Conservation (phyloP, 1,139 yeast species). For the Pichia sp. region DNA sequence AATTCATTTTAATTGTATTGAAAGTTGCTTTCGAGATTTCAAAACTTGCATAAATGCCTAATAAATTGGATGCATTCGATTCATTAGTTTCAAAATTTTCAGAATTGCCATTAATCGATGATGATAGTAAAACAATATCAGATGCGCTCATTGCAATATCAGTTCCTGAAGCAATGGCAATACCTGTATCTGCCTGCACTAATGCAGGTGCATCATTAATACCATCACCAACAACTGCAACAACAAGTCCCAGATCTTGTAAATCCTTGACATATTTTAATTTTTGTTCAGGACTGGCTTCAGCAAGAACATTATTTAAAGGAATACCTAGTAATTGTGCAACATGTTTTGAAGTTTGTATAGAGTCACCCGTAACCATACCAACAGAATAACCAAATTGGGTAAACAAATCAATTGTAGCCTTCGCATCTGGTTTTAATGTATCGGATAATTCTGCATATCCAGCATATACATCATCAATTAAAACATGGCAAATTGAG, state of each 20-base stretch:
- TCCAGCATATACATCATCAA: slow-evolving; percentile 59
- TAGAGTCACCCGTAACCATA: slow-evolving; percentile 86
- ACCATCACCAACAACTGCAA: slow-evolving; percentile 96
- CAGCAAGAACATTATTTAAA: slow-evolving; percentile 60
- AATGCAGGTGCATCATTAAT: slow-evolving; percentile 83
- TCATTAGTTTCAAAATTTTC: slow-evolving; percentile 3
- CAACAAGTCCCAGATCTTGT: slow-evolving; percentile 36
- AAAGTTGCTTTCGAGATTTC: slow-evolving; percentile 69
- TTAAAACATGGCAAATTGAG: slow-evolving; percentile 34
- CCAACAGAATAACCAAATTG: slow-evolving; percentile 61
- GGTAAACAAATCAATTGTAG: slow-evolving; percentile 52
- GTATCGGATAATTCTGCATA: slow-evolving; percentile 60
- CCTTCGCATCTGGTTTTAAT: slow-evolving; percentile 59
- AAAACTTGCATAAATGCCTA: slow-evolving; percentile 67
- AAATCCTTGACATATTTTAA: slow-evolving; percentile 58
- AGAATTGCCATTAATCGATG: neutral
- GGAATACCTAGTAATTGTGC: slow-evolving; percentile 68
- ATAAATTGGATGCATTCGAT: slow-evolving; percentile 28
- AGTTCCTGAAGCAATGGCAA: slow-evolving; percentile 87
- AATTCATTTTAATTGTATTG: slow-evolving; percentile 68
- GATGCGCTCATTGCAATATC: slow-evolving; percentile 97
- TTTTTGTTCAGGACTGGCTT: slow-evolving; percentile 72
- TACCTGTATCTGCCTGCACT: slow-evolving; percentile 81
- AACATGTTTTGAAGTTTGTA: slow-evolving; percentile 54
- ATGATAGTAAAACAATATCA: slow-evolving; percentile 67